A percentile compares a stretch with the other conserved stretches of the same genome.
phyloP scores from a whole-genome alignment of 805 yeast species.

The Candida ascalaphidarum region DNA sequence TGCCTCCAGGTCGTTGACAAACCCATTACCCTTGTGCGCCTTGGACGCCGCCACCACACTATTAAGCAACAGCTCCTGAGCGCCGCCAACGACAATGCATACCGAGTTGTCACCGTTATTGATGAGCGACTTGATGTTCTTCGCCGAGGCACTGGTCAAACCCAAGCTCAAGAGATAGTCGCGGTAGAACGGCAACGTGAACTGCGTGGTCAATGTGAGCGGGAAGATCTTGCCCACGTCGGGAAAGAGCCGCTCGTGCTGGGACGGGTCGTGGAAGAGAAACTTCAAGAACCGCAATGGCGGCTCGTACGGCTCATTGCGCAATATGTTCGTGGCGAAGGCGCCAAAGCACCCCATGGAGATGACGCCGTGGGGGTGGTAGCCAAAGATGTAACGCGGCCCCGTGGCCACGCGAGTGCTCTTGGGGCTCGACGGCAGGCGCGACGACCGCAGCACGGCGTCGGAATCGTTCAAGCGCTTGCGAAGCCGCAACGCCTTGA shows the following conservation, averaged over 20 bases:
- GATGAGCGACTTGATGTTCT: slow-evolving; percentile 60
- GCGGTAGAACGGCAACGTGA: slow-evolving; percentile 74
- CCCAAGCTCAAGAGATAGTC: slow-evolving; percentile 81
- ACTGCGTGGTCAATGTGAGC: slow-evolving; percentile 76
- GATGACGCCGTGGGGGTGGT: slow-evolving; percentile 95
- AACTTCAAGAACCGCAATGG: slow-evolving; percentile 22
- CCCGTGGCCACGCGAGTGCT: slow-evolving; percentile 38
- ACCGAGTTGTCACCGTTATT: slow-evolving; percentile 60
- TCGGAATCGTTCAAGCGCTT: slow-evolving; percentile 28
- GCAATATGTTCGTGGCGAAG: slow-evolving; percentile 49
- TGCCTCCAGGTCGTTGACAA: slow-evolving; percentile 6
- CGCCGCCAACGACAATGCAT: slow-evolving; percentile 93
- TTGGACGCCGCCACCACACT: slow-evolving; percentile 24
- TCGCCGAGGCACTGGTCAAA: slow-evolving; percentile 72
- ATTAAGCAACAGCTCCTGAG: slow-evolving; percentile 72
- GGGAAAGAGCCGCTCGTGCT: slow-evolving; percentile 62
- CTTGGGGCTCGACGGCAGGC: slow-evolving; percentile 1
- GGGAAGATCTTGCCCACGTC: slow-evolving; percentile 71
- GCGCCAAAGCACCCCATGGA: slow-evolving; percentile 87
- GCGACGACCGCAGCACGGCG: slow-evolving; percentile 5
- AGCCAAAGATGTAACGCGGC: slow-evolving; percentile 79
- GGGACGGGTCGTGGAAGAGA: slow-evolving; percentile 56
- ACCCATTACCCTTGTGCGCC: slow-evolving; percentile 30
- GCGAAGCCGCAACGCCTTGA: slow-evolving; percentile 26
- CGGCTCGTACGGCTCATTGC: slow-evolving; percentile 36